These are phyloP conservation scores for Xylaria sp. DNA, from an alignment of 2,329 filamentous ascomycete genomes.

Conservation along the genomic window DNA sequence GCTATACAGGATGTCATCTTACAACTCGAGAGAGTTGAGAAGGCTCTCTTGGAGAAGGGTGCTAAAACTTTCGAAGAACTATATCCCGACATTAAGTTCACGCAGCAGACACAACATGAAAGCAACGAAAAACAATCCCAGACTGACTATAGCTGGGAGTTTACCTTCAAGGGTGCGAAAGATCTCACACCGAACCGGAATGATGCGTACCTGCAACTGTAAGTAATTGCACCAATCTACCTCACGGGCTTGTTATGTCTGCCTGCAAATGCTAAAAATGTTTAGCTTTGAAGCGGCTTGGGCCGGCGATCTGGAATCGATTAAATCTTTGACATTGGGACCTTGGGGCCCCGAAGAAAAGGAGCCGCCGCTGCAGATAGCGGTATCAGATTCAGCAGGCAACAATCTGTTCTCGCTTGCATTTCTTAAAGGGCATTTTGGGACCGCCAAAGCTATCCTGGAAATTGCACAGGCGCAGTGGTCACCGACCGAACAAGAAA, in stretches of 20 bases:
- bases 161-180: conserved; percentile 62
- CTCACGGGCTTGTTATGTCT: neutral
- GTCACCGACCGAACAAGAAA: conserved; percentile 62
- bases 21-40: conserved; percentile 66
- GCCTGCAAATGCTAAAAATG: conserved; percentile 39
- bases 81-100: conserved; percentile 61
- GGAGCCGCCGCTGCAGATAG: conserved; percentile 71
- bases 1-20: conserved; percentile 62
- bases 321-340: conserved; percentile 71
- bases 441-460: conserved; percentile 72
- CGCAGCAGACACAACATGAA: conserved; percentile 7
- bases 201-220: conserved; percentile 71
- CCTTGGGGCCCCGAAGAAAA: conserved; percentile 65
- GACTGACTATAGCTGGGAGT: conserved; percentile 58
- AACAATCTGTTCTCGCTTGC: conserved; percentile 75
- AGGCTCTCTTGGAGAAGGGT: conserved; percentile 63
- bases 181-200: conserved; percentile 66
- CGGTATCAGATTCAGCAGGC: conserved; percentile 61
- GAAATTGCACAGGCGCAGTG: conserved; percentile 78
- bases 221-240: conserved; percentile 47
- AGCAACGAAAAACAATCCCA: conserved; percentile 33
- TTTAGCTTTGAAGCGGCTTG: conserved; percentile 76
- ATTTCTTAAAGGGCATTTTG: conserved; percentile 70
- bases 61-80: conserved; percentile 75
- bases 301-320: conserved; percentile 71